These are phyloP conservation scores for Blastocystis sp. DNA, from an alignment of 352 stramenopile species.

Conservation along the genomic window DNA sequence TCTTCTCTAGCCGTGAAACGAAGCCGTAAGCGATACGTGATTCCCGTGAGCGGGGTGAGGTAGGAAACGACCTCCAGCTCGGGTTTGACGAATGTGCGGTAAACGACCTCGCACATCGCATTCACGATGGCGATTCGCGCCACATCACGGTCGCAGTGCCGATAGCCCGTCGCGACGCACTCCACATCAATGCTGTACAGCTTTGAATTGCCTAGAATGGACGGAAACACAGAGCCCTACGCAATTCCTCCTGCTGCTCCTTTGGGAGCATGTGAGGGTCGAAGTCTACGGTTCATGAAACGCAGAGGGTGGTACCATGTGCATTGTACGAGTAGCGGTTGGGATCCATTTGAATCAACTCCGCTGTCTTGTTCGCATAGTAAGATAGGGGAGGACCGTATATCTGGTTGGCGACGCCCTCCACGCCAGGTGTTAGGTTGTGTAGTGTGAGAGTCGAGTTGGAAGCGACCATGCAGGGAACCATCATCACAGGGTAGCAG, in stretches of 20 bases:
- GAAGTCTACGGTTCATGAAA: neutral
- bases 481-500: neutral
- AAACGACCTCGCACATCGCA: constrained; percentile 27
- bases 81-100: constrained; percentile 56
- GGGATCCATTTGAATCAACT: neutral
- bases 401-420: neutral
- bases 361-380: neutral
- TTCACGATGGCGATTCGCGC: constrained; percentile 55
- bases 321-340: neutral
- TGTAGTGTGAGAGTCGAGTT: neutral
- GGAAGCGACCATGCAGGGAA: neutral
- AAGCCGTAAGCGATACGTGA: neutral
- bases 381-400: neutral
- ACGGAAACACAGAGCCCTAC: neutral
- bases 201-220: neutral
- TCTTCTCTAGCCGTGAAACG: neutral
- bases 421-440: neutral
- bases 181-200: constrained; percentile 70
- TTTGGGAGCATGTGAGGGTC: neutral
- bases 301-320: neutral
- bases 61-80: constrained; percentile 63
- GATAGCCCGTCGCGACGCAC: constrained; percentile 59
- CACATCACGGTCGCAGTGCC: constrained; percentile 62
- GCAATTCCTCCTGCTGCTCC: neutral
- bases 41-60: constrained; percentile 51